phyloP scores from a whole-genome alignment of 2,329 filamentous ascomycete species.

The Hymenoscyphus occultus region DNA sequence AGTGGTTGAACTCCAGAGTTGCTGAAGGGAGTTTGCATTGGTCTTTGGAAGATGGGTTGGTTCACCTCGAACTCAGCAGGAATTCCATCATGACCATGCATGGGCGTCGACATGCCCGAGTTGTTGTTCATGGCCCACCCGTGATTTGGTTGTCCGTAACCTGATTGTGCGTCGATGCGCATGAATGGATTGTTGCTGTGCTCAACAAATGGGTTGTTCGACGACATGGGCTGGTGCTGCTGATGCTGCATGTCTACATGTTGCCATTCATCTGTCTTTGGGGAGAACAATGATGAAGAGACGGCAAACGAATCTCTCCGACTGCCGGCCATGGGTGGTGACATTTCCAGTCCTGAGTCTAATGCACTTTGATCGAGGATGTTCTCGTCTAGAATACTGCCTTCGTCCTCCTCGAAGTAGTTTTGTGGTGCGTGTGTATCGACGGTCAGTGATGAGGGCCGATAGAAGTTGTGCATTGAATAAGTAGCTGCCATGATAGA shows the following conservation, averaged over 20 bases:
- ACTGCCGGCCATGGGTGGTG: slow-evolving; percentile 60
- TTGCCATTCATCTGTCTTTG: slow-evolving; percentile 63
- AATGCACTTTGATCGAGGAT: slow-evolving; percentile 57
- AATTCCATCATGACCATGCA: slow-evolving; percentile 66
- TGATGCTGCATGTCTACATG: slow-evolving; percentile 61
- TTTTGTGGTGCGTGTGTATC: slow-evolving; percentile 41
- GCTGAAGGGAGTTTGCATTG: slow-evolving; percentile 55
- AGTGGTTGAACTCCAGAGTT: slow-evolving; percentile 49
- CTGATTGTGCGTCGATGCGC: slow-evolving; percentile 54
- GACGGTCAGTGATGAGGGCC: slow-evolving; percentile 34
- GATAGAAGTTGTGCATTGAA: slow-evolving; percentile 35
- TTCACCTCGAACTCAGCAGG: slow-evolving; percentile 53
- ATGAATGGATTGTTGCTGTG: slow-evolving; percentile 65
- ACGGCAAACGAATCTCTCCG: slow-evolving; percentile 62
- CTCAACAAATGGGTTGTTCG: slow-evolving; percentile 61
- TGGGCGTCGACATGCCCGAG: slow-evolving; percentile 71
- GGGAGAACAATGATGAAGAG: slow-evolving; percentile 59
- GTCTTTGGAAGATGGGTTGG: slow-evolving; percentile 48
- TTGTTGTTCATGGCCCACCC: slow-evolving; percentile 41
- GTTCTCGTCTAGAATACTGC: slow-evolving; percentile 57
- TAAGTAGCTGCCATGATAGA: slow-evolving; percentile 31
- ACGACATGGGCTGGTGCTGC: slow-evolving; percentile 42
- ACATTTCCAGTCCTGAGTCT: slow-evolving; percentile 62
- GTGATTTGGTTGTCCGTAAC: slow-evolving; percentile 33
- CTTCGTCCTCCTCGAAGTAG: slow-evolving; percentile 60